Evolutionary conservation across 1,139 yeast genomes (phyloP).

Genomic region (Saccharomyces hybrid): DNA sequence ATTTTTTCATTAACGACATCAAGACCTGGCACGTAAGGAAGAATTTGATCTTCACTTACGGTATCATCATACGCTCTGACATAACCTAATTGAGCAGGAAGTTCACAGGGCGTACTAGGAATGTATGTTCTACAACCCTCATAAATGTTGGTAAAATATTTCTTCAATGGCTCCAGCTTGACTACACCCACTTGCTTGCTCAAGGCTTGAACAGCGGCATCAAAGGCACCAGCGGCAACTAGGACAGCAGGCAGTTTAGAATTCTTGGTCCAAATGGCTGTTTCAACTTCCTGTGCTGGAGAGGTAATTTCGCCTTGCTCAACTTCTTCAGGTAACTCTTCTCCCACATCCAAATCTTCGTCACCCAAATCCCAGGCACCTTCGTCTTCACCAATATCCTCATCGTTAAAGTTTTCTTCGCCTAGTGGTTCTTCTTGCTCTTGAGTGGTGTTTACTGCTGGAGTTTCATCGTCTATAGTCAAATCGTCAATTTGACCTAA

Average conservation of each 20-base stretch:
- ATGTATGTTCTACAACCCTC: conserved; percentile 69
- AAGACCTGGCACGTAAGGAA: conserved; percentile 71
- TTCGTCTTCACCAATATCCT: conserved; percentile 43
- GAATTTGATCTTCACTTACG: conserved; percentile 40
- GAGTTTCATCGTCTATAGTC: conserved; percentile 30
- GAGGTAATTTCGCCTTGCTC: conserved; percentile 37
- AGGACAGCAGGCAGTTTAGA: conserved; percentile 88
- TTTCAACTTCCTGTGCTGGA: conserved; percentile 42
- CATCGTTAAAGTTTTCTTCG: conserved; percentile 21
- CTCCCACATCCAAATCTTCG: conserved; percentile 60
- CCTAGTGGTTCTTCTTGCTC: conserved; percentile 31
- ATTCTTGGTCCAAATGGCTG: conserved; percentile 77
- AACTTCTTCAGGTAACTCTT: conserved; percentile 48
- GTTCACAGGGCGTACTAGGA: conserved; percentile 61
- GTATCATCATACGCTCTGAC: conserved; percentile 62
- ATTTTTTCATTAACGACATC: conserved; percentile 59
- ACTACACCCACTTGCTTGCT: conserved; percentile 83
- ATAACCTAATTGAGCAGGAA: conserved; percentile 62
- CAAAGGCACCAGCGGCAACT: conserved; percentile 94
- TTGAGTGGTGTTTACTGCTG: conserved; percentile 21
- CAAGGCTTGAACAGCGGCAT: conserved; percentile 87
- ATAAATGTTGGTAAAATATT: conserved; percentile 75
- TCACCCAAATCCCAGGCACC: conserved; percentile 53
- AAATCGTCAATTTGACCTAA: conserved; percentile 69
- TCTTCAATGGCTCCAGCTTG: conserved; percentile 79